Base-by-base conservation (phyloP, 441 rosid species). In the Pelargonium citronellum region DNA sequence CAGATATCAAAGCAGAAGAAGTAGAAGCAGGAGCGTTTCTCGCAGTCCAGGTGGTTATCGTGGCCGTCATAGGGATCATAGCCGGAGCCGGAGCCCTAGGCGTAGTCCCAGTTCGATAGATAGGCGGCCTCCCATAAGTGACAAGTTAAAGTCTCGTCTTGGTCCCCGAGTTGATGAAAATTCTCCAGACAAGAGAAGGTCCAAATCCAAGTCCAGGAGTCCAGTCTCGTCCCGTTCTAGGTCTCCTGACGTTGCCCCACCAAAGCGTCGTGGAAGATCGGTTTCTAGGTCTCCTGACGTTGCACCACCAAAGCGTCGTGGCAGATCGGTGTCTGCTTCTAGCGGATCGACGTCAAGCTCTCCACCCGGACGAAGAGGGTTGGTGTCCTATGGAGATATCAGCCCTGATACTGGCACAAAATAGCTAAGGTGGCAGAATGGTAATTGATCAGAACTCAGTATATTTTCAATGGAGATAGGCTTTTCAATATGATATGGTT, bases 321-420 rank as follows among this genome's bases (percentile, higher is more conserved):
- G 73, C 64, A 78, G 75, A 70, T 39, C 43, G 9, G 9, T 39
- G 43, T 19, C 22, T 57, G 62, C 24, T 17, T 57, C 62, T 44
- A 70, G 73, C 77, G 81, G 74, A 64, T 88, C 96, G 49, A 75
- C 73, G 44, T 84, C 95, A 71, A 83, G 82, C 72, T 89, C 97
- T 7, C 90, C 89, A 15, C 60, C 91, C 13, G 91, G 80, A 58
- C 86, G 79, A 68, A 81, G 83, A 73, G 89, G 96, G 51, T 75
- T 94, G 81, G 97, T 94, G 72, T 89, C 91, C 63, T 91, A 91
- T 75, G 92, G 86, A 41, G 97, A 94, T 69, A 73, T 73, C 69
- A 87, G 88, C 69, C 81, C 85, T 39, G 85, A 81, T 74, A 58
- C 44, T 9, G 77, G 72, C 65, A 57, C 37, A n/a, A 69, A 60